Percentiles rank a stretch among this genome's conserved stretches.
Conservation (phyloP, 2,329 filamentous ascomycete genomes). For the Aspergillus sp. region DNA sequence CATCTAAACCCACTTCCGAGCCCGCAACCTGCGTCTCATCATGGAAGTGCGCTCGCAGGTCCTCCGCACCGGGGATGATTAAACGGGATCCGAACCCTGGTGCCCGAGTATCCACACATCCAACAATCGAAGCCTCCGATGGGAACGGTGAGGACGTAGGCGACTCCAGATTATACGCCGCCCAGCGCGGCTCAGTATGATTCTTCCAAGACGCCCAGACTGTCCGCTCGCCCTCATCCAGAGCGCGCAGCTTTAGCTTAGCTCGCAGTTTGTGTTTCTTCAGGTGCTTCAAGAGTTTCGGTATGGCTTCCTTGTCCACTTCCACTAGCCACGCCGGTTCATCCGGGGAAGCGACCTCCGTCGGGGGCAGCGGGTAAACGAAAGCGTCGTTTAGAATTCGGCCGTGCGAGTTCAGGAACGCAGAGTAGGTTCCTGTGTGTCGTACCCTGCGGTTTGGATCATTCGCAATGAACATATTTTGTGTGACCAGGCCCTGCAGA, state of each 20-base stretch:
- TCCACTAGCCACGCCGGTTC: conserved; percentile 70
- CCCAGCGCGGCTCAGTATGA: conserved; percentile 36
- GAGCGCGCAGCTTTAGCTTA: conserved; percentile 68
- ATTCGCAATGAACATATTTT: conserved; percentile 58
- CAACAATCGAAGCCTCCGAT: conserved; percentile 25
- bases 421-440: conserved; percentile 68
- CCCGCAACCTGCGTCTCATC: conserved; percentile 43
- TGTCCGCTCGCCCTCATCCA: conserved; percentile 64
- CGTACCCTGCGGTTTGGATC: conserved; percentile 37
- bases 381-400: conserved; percentile 87
- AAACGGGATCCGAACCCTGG: conserved; percentile 42
- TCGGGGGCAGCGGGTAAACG: conserved; percentile 66
- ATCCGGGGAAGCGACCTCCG: conserved; percentile 19
- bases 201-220: conserved; percentile 77
- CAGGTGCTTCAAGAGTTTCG: conserved; percentile 67
- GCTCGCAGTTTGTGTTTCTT: conserved; percentile 82
- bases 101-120: conserved; percentile 41
- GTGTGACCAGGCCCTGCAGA: conserved; percentile 83
- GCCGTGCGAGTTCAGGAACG: conserved; percentile 82
- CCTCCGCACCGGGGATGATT: conserved; percentile 37
- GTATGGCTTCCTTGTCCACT: conserved; percentile 69
- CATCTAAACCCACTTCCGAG: conserved; percentile 51
- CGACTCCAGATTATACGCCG: conserved; percentile 39
- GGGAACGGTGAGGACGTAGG: conserved; percentile 32
- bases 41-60: conserved; percentile 30